A percentile compares a stretch with the other conserved stretches of the same genome.
phyloP scores from a whole-genome alignment of 2,329 filamentous ascomycete species.

The Stemphylium beticola region DNA sequence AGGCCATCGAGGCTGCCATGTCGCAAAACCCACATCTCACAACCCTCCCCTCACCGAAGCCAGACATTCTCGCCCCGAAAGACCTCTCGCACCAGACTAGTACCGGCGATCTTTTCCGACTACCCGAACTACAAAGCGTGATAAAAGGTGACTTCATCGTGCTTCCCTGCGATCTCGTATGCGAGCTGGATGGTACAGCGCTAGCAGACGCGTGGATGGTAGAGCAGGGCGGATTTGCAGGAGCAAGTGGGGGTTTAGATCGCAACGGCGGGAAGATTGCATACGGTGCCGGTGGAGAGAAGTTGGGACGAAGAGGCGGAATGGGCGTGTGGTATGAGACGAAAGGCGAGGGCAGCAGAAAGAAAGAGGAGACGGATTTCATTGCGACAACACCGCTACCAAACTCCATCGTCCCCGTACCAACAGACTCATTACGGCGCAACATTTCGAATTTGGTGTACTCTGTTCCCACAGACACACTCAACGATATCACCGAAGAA shows the following conservation, averaged over 20 bases:
- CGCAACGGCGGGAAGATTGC: constrained; percentile 53
- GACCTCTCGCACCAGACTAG: constrained; percentile 82
- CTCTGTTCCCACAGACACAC: constrained; percentile 84
- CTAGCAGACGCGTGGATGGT: constrained; percentile 93
- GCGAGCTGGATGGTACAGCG: constrained; percentile 82
- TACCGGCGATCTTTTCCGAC: constrained; percentile 84
- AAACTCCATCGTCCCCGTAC: constrained; percentile 61
- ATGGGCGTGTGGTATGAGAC: constrained; percentile 92
- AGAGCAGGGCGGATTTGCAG: constrained; percentile 71
- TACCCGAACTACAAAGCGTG: constrained; percentile 79
- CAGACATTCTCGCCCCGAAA: constrained; percentile 76
- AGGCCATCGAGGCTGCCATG: constrained; percentile 72
- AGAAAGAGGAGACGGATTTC: constrained; percentile 93
- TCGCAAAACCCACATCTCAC: constrained; percentile 81
- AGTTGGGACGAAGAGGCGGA: constrained; percentile 72
- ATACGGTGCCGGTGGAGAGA: constrained; percentile 60
- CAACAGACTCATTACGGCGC: constrained; percentile 69
- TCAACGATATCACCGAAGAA: constrained; percentile 82
- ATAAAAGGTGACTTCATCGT: constrained; percentile 88
- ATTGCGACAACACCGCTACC: constrained; percentile 76
- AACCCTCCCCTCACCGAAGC: constrained; percentile 72
- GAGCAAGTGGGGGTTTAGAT: constrained; percentile 61
- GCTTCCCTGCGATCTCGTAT: constrained; percentile 91
- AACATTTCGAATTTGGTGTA: constrained; percentile 80
- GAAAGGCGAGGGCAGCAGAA: constrained; percentile 75